These are phyloP conservation scores for cucumber (Cucumis sativus) DNA, from an alignment of 306 rosid species.

Conservation along the genomic window Cucumber_9930_V3 NC_026655.2:9365001-9365500, in stretches of 20 bases:
- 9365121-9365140: not conserved
- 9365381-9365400: not conserved
- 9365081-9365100: not conserved
- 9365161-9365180: not conserved
- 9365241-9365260: not conserved
- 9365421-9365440: not conserved
- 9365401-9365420: not conserved
- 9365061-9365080: not conserved
- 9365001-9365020: not conserved
- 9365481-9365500: conserved; percentile 31
- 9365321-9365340: not conserved
- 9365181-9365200: not conserved
- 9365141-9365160: not conserved
- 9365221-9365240: not conserved
- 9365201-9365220: not conserved
- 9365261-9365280: not conserved
- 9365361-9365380: not conserved
- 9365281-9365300: not conserved
- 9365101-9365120: not conserved
- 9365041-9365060: not conserved
- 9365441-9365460: conserved; percentile 4
- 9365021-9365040: too few species aligned
- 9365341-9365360: not conserved
- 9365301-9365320: not conserved
- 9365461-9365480: conserved; percentile 42